Percentiles rank a stretch among this genome's conserved stretches.
Evolutionary conservation across 306 rosid species (phyloP).

Genomic region (Castanopsis chinensis): DNA sequence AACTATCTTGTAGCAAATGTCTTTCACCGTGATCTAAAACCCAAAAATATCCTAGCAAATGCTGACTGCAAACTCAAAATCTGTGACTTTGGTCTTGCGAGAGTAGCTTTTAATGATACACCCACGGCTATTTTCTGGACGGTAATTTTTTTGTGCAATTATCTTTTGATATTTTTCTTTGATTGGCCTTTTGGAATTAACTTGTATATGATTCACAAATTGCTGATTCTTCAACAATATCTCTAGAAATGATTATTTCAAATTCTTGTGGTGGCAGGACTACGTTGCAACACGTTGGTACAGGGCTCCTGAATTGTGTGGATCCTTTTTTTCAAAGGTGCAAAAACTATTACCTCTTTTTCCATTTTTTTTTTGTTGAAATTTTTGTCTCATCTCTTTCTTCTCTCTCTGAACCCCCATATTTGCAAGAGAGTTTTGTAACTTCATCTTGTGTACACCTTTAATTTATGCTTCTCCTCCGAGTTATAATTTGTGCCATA

Average conservation of each 20-base stretch:
- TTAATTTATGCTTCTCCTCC: not conserved
- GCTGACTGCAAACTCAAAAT: conserved; percentile 99
- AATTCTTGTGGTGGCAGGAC: conserved; percentile 56
- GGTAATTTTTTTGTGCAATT: conserved; percentile 42
- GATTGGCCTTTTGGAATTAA: not conserved
- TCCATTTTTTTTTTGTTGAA: not conserved
- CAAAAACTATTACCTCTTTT: conserved; percentile 16
- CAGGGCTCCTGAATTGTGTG: conserved; percentile 98
- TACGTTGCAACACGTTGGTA: conserved; percentile 99
- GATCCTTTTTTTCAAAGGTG: conserved; percentile 98
- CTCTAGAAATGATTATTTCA: conserved; percentile 1
- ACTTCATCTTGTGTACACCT: not conserved
- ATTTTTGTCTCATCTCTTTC: not conserved
- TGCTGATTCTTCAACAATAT: conserved; percentile 14
- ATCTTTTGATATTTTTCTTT: not conserved
- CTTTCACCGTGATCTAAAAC: conserved; percentile 97
- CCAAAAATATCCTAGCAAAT: conserved; percentile 95
- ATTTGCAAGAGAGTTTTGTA: not conserved
- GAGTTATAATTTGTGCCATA: not conserved
- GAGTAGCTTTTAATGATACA: conserved; percentile 98
- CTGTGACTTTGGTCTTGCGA: conserved; percentile 98
- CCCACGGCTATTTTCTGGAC: conserved; percentile 99
- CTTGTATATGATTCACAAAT: not conserved
- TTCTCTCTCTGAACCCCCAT: not conserved
- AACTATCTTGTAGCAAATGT: conserved; percentile 79